Base-by-base conservation (phyloP, 2,329 filamentous ascomycete genomes). In the Ophiocordyceps polyrhachis-furcata region DNA sequence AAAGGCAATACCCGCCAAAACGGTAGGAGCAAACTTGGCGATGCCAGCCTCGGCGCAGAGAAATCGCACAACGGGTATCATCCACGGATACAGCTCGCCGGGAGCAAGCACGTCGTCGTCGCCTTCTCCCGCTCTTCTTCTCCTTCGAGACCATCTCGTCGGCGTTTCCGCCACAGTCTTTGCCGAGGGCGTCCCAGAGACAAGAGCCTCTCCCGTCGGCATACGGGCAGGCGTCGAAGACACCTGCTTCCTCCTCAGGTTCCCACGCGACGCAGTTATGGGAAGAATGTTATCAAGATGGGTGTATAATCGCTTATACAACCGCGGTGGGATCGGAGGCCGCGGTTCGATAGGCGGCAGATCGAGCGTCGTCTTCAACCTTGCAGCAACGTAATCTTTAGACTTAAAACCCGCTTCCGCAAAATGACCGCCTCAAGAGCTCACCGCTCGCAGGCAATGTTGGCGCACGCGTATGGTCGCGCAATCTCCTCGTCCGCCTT, bases 401-500 rank as follows among this genome's bases (percentile, higher is more conserved):
- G 19, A 13, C n/a, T 8, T 9, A 5, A 17, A 4, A 19, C 17
- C 47, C 5, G n/a, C 19, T 12, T 13, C 38, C 12, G 15, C 11
- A 7, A 19, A n/a, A 4, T 19, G 6, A 13, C 1, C 8, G 23
- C 1, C 13, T 5, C 15, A 15, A 3, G 3, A 15, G 43, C 53
- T 41, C 63, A 84, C 83, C 84, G 76, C 53, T 89, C 85, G 57
- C 88, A 96, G 19, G 91, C 91, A 48, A 98, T 74, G 61, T 94
- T 81, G 14, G 84, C 83, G 58, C 87, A 94, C 4, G 81, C 83
- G 59, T 91, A 91, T 5, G 75, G 71, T 19, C 88, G 74, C n/a
- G 81, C 85, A 50, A 91, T 78, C 59, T 95, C 88, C 59, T 94
- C 87, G 46, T 93, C 85, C 3, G 79, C 72, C 58, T 87, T 93